Percentiles rank a stretch among this genome's conserved stretches.
These are phyloP conservation scores for Aspergillus sp. DNA, from an alignment of 2,329 filamentous ascomycete species.

Conservation along the genomic window DNA sequence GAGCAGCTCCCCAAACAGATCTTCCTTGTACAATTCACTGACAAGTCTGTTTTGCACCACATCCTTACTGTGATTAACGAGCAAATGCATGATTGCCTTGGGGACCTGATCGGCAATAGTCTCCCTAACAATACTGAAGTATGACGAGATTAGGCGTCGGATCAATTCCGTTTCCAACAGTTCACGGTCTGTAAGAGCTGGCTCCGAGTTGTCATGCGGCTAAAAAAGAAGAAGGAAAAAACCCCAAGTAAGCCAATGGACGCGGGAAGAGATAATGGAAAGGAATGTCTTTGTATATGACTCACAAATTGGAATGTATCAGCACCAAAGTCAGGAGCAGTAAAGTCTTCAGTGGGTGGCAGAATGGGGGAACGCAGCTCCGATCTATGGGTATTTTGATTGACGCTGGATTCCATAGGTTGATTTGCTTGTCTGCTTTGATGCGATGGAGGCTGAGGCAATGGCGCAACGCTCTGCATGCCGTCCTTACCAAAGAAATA, in stretches of 20 bases:
- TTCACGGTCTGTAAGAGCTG: conserved; percentile 87
- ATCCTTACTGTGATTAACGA: conserved; percentile 97
- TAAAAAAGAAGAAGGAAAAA: conserved; percentile 7
- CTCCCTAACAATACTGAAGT: conserved; percentile 98
- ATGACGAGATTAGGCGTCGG: conserved; percentile 88
- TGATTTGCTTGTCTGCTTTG: conserved; percentile 65
- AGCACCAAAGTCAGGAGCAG: conserved; percentile 31
- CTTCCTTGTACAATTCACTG: conserved; percentile 88
- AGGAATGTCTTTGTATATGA: conserved; percentile 8
- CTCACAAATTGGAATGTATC: conserved; percentile 44
- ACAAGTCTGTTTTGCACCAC: conserved; percentile 95
- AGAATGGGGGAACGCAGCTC: conserved; percentile 41
- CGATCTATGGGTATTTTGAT: conserved; percentile 68
- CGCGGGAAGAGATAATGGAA: not conserved
- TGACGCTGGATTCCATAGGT: conserved; percentile 69
- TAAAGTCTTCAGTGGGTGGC: conserved; percentile 35
- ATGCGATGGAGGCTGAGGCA: conserved; percentile 33
- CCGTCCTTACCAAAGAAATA: conserved; percentile 98
- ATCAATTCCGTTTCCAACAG: conserved; percentile 97
- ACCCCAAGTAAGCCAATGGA: conserved; percentile 2
- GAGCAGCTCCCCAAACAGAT: conserved; percentile 80
- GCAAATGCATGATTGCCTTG: conserved; percentile 96
- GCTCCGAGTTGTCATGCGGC: conserved; percentile 53
- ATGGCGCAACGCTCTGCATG: conserved; percentile 39
- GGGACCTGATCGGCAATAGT: conserved; percentile 98